Conservation (phyloP, 768 basidiomycete genomes). For the Lactifluus subvellereus region DNA sequence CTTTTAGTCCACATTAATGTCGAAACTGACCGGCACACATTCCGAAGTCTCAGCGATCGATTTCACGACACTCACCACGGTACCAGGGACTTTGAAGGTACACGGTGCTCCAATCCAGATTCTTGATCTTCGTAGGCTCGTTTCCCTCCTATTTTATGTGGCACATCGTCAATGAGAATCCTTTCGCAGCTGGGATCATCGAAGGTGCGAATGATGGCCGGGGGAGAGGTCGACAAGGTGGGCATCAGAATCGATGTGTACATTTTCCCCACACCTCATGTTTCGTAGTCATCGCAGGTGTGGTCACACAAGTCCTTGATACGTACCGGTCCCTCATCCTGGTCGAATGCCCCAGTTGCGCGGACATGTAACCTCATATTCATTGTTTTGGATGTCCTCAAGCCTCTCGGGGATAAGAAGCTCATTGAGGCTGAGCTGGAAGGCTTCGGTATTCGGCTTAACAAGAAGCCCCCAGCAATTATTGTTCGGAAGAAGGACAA, state of each 20-base stretch:
- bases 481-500: slow-evolving; percentile 81
- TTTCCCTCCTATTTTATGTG: neutral
- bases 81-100: slow-evolving; percentile 90
- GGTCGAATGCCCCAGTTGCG: slow-evolving; percentile 54
- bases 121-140: slow-evolving; percentile 71
- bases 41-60: slow-evolving; percentile 95
- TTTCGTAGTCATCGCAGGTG: slow-evolving; percentile 69
- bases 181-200: slow-evolving; percentile 79
- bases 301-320: slow-evolving; percentile 24
- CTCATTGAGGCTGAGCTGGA: slow-evolving; percentile 91
- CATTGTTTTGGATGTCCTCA: slow-evolving; percentile 96
- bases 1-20: slow-evolving; percentile 83
- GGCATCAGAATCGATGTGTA: slow-evolving; percentile 28
- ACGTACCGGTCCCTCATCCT: slow-evolving; percentile 14
- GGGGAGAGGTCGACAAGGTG: slow-evolving; percentile 91
- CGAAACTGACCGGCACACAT: slow-evolving; percentile 92
- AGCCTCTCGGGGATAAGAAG: slow-evolving; percentile 93
- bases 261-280: slow-evolving; percentile 2
- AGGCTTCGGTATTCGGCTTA: slow-evolving; percentile 96
- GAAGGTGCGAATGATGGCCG: slow-evolving; percentile 96
- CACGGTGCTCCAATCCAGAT: slow-evolving; percentile 97
- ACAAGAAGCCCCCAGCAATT: slow-evolving; percentile 90
- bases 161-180: slow-evolving; percentile 20
- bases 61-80: slow-evolving; percentile 93
- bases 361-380: slow-evolving; percentile 98